Evolutionary conservation across 2,329 filamentous ascomycete genomes (phyloP).

Genomic region (Periconia sp.): DNA sequence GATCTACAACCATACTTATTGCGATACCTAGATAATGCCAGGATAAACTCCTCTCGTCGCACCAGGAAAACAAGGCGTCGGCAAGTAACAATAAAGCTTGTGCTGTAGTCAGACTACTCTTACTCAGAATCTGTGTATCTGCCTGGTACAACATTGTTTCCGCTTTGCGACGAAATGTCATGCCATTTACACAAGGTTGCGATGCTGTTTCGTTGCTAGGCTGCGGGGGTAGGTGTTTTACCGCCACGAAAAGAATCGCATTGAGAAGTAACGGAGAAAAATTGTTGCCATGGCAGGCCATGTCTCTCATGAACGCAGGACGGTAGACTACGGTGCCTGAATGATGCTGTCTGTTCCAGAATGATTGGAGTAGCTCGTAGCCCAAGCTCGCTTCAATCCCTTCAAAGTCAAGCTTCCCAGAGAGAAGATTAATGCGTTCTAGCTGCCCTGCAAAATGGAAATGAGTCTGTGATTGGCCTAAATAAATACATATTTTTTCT

Average conservation of each 20-base stretch:
- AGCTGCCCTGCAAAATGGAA: conserved; percentile 40
- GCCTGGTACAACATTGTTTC: conserved; percentile 50
- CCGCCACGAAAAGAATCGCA: conserved; percentile 53
- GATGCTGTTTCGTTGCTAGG: conserved; percentile 43
- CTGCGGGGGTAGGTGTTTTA: conserved; percentile 49
- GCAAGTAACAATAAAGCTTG: conserved; percentile 57
- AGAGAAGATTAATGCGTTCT: conserved; percentile 50
- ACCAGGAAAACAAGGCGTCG: conserved; percentile 52
- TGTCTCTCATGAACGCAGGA: conserved; percentile 44
- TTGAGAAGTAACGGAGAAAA: conserved; percentile 60
- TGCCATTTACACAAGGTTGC: conserved; percentile 47
- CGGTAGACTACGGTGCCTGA: conserved; percentile 54
- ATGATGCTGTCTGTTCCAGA: conserved; percentile 58
- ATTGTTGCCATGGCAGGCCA: conserved; percentile 58
- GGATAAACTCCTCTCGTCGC: conserved; percentile 53
- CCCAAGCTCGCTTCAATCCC: conserved; percentile 55
- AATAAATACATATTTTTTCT: neutral
- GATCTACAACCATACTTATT: conserved; percentile 58
- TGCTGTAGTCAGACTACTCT: conserved; percentile 56
- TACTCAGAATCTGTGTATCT: conserved; percentile 49
- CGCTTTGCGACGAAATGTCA: conserved; percentile 53
- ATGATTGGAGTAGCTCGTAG: conserved; percentile 53
- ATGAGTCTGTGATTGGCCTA: neutral
- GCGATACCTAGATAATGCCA: conserved; percentile 62
- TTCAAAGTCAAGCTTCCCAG: conserved; percentile 57